Conservation (phyloP, 805 yeast genomes). For the Candida maris region DNA sequence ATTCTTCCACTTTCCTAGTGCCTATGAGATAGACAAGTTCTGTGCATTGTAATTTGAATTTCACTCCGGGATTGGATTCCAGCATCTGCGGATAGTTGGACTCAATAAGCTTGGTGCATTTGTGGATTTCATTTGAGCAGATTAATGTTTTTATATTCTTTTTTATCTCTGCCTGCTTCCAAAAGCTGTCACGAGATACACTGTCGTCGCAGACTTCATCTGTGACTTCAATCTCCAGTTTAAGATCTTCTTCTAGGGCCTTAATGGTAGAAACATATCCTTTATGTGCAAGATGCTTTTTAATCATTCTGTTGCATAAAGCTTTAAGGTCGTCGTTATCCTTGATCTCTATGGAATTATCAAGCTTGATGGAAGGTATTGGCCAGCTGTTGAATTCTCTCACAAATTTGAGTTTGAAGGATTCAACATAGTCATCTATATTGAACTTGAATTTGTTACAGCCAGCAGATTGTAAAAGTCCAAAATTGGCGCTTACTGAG, state of each 20-base stretch:
- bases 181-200: slow-evolving; percentile 20
- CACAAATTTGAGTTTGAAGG: slow-evolving; percentile 31
- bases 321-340: slow-evolving; percentile 18
- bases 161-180: slow-evolving; percentile 26
- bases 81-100: slow-evolving; percentile 39
- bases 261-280: slow-evolving; percentile 55
- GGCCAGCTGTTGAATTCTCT: slow-evolving; percentile 17
- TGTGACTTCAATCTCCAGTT: slow-evolving; percentile 27
- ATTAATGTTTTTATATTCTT: slow-evolving; percentile 43
- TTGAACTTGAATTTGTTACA: slow-evolving; percentile 41
- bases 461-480: slow-evolving; percentile 31
- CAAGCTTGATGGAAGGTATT: slow-evolving; percentile 8
- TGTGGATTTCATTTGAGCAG: slow-evolving; percentile 42
- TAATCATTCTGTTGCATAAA: slow-evolving; percentile 20
- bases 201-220: slow-evolving; percentile 32
- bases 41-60: slow-evolving; percentile 41
- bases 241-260: slow-evolving; percentile 47
- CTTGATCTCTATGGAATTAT: slow-evolving; percentile 7
- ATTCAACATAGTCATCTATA: slow-evolving; percentile 43
- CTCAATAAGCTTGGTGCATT: slow-evolving; percentile 37
- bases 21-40: slow-evolving; percentile 40
- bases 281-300: slow-evolving; percentile 52
- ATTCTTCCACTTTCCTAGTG: slow-evolving; percentile 26
- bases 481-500: slow-evolving; percentile 51
- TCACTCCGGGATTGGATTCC: slow-evolving; percentile 27